A percentile compares a stretch with the other conserved stretches of the same genome.
These are phyloP conservation scores for Cyclaneusma minus DNA, from an alignment of 2,329 filamentous ascomycete genomes.

Conservation along the genomic window DNA sequence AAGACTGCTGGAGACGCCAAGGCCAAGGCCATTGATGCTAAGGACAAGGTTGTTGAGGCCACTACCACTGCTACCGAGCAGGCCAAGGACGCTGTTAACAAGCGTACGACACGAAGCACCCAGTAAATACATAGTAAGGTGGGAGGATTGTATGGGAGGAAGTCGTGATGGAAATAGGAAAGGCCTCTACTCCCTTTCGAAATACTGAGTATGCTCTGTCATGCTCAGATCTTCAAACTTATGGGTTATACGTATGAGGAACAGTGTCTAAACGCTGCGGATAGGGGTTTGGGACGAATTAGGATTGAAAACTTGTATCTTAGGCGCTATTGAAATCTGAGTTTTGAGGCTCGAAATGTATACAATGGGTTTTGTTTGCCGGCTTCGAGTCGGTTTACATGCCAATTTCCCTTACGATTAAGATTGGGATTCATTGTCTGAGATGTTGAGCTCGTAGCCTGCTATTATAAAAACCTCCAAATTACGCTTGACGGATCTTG, in stretches of 20 bases:
- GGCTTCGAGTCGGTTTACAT: too few relatives aligned
- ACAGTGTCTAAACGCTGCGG: conserved; percentile 5
- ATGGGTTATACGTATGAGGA: conserved; percentile 5
- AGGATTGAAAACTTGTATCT: conserved; percentile 7
- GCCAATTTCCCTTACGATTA: too few relatives aligned
- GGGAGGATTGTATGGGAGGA: conserved; percentile 1
- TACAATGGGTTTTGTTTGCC: too few relatives aligned
- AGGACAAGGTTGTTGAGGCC: conserved; percentile 53
- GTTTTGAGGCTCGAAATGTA: too few relatives aligned
- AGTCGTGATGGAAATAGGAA: conserved; percentile 2
- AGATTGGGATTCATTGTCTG: too few relatives aligned
- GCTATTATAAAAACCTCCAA: too few relatives aligned
- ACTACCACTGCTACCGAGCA: conserved; percentile 50
- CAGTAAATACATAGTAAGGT: conserved; percentile 10
- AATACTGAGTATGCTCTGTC: conserved; percentile 3
- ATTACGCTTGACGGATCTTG: too few relatives aligned
- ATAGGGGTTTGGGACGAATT: conserved; percentile 15
- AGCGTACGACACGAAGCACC: conserved; percentile 16
- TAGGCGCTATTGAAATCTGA: too few relatives aligned
- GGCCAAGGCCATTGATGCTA: conserved; percentile 61
- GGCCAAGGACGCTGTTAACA: conserved; percentile 39
- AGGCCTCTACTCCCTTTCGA: too few relatives aligned
- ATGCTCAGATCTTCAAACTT: conserved; percentile 6
- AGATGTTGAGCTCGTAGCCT: too few relatives aligned
- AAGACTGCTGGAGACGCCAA: conserved; percentile 48